A percentile compares a stretch with the other conserved stretches of the same genome.
These are phyloP conservation scores for Boletus pseudopeckii DNA, from an alignment of 768 basidiomycete genomes.

Conservation along the genomic window DNA sequence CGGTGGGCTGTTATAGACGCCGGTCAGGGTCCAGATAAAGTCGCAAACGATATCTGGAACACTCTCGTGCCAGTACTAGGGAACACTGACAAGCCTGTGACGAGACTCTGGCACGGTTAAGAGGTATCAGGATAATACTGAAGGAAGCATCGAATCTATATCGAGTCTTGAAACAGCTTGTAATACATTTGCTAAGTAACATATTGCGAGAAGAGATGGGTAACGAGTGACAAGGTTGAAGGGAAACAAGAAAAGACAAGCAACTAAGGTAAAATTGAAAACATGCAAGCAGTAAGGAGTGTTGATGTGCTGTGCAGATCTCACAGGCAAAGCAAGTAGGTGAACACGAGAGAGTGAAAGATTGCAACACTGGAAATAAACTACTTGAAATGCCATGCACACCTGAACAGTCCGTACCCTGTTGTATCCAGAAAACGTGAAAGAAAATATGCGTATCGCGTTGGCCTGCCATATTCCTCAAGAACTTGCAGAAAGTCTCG, in stretches of 20 bases:
- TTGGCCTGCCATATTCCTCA: constrained; percentile 12
- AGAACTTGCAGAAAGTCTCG: constrained; percentile 60
- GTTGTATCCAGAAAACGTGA: constrained; percentile 14
- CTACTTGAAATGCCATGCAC: constrained; percentile 15
- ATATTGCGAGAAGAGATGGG: constrained; percentile 18
- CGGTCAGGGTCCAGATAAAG: constrained; percentile 44
- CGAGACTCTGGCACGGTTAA: constrained; percentile 46
- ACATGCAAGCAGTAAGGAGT: constrained; percentile 9
- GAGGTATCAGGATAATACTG: not conserved
- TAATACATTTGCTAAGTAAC: constrained; percentile 24
- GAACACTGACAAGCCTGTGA: constrained; percentile 41
- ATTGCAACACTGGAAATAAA: constrained; percentile 14
- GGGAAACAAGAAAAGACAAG: constrained; percentile 10
- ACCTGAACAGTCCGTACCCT: constrained; percentile 17
- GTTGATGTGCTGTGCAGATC: constrained; percentile 7
- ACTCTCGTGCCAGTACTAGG: constrained; percentile 40
- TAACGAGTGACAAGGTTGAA: constrained; percentile 17
- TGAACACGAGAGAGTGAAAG: constrained; percentile 9
- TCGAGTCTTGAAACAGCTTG: constrained; percentile 10
- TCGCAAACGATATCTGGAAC: constrained; percentile 55
- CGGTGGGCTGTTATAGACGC: constrained; percentile 65
- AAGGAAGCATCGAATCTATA: constrained; percentile 1
- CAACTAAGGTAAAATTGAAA: constrained; percentile 3
- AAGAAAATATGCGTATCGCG: constrained; percentile 4
- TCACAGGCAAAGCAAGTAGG: constrained; percentile 10